Percentiles rank a stretch among this genome's conserved stretches.
These are phyloP conservation scores for Tylopilus cervinicoccineus DNA, from an alignment of 768 basidiomycete genomes.

Conservation along the genomic window DNA sequence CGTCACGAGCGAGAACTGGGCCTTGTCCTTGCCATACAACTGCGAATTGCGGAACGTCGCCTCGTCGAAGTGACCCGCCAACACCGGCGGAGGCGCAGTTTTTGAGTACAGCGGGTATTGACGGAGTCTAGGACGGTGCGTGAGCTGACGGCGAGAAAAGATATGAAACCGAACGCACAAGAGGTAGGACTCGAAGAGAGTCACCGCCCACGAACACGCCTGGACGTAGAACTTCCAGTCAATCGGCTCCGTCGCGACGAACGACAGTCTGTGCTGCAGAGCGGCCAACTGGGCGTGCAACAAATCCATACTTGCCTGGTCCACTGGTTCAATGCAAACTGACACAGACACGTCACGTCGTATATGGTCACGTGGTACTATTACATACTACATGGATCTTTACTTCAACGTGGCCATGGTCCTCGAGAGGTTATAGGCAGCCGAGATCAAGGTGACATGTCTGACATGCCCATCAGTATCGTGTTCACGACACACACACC, in stretches of 20 bases:
- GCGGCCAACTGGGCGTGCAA: constrained; percentile 53
- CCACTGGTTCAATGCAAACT: too few relatives aligned
- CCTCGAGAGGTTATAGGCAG: constrained; percentile 78
- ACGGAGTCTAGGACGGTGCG: constrained; percentile 42
- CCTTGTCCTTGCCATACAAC: constrained; percentile 87
- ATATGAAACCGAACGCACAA: constrained; percentile 49
- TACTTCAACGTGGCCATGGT: constrained; percentile 35
- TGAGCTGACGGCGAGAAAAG: neutral
- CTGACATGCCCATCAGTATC: constrained; percentile 31
- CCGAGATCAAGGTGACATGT: constrained; percentile 81
- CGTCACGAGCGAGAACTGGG: constrained; percentile 72
- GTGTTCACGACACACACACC: neutral
- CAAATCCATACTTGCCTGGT: constrained; percentile 56
- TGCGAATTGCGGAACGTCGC: constrained; percentile 88
- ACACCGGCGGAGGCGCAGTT: constrained; percentile 61
- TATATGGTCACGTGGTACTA: constrained; percentile 11
- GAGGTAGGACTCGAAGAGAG: constrained; percentile 85
- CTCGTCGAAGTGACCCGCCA: constrained; percentile 62
- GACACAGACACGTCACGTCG: constrained; percentile 14
- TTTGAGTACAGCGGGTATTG: constrained; percentile 87
- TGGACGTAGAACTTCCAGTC: constrained; percentile 86
- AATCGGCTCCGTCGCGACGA: constrained; percentile 67
- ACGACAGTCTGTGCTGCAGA: constrained; percentile 62
- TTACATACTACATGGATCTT: neutral
- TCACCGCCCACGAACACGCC: constrained; percentile 67